A percentile compares a stretch with the other conserved stretches of the same genome.
phyloP scores from a whole-genome alignment of 768 basidiomycete species.

The Asterophora parasitica region DNA sequence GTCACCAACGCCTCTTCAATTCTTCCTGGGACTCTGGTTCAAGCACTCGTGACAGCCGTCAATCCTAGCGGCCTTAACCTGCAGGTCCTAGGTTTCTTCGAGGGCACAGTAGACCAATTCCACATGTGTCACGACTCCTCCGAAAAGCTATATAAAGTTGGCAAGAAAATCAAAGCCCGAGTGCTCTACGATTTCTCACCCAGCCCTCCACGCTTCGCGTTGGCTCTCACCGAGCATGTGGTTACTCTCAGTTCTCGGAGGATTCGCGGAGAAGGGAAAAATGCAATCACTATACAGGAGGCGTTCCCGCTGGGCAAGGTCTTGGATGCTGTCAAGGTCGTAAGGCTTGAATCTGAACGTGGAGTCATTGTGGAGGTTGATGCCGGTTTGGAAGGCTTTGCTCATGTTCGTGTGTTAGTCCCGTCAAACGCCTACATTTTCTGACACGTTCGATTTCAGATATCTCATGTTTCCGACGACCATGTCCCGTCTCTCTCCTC shows the following conservation, averaged over 20 bases:
- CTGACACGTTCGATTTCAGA: slow-evolving; percentile 42
- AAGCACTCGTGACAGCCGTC: slow-evolving; percentile 74
- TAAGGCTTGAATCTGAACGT: slow-evolving; percentile 72
- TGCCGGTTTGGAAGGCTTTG: slow-evolving; percentile 68
- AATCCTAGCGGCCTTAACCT: slow-evolving; percentile 74
- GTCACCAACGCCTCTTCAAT: slow-evolving; percentile 75
- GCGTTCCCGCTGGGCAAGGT: slow-evolving; percentile 71
- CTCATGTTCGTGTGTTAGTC: slow-evolving; percentile 60
- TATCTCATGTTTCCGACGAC: slow-evolving; percentile 91
- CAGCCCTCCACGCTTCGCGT: slow-evolving; percentile 78
- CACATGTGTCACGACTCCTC: slow-evolving; percentile 54
- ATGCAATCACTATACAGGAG: slow-evolving; percentile 36
- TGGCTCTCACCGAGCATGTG: slow-evolving; percentile 72
- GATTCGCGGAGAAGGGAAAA: slow-evolving; percentile 21
- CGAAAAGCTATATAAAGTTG: slow-evolving; percentile 49
- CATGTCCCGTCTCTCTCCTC: slow-evolving; percentile 75
- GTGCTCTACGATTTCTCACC: slow-evolving; percentile 77
- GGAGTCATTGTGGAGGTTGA: slow-evolving; percentile 71
- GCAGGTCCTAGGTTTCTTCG: slow-evolving; percentile 88
- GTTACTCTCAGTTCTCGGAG: slow-evolving; percentile 45
- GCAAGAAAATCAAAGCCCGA: slow-evolving; percentile 77
- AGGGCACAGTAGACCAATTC: slow-evolving; percentile 80
- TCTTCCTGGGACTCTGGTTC: slow-evolving; percentile 81
- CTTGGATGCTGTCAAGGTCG: slow-evolving; percentile 69
- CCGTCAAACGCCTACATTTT: slow-evolving; percentile 5